phyloP scores from a whole-genome alignment of 352 stramenopile species.

The Peronospora tabacina region DNA sequence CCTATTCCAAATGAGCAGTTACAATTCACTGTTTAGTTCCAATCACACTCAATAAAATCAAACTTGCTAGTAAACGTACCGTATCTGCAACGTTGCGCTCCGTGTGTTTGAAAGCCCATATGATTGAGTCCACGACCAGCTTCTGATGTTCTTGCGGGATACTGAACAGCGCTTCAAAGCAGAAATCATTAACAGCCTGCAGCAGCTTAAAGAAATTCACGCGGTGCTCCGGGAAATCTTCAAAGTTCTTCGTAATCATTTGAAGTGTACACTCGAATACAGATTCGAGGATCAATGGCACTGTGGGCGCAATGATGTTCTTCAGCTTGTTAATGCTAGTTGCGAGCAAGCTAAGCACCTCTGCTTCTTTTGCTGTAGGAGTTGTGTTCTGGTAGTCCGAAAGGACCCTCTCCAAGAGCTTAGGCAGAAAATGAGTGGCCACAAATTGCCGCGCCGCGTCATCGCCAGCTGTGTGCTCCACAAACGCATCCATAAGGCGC shows the following conservation, averaged over 20 bases:
- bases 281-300: slow-evolving; percentile 94
- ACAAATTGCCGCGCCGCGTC: slow-evolving; percentile 77
- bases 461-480: slow-evolving; percentile 78
- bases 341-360: slow-evolving; percentile 93
- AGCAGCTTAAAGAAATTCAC: slow-evolving; percentile 99
- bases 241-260: slow-evolving; percentile 99
- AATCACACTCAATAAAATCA: background rate
- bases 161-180: slow-evolving; percentile 95
- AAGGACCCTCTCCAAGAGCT: slow-evolving; percentile 94
- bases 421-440: slow-evolving; percentile 92
- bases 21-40: too few relatives aligned
- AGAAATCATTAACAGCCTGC: slow-evolving; percentile 91
- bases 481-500: slow-evolving; percentile 93
- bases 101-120: slow-evolving; percentile 99
- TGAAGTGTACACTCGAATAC: slow-evolving; percentile 98
- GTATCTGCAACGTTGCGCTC: slow-evolving; percentile 98
- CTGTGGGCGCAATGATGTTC: slow-evolving; percentile 64
- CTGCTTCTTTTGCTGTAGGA: slow-evolving; percentile 70
- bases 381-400: slow-evolving; percentile 91
- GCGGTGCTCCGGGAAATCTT: slow-evolving; percentile 98
- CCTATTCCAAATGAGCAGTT: slow-evolving; percentile 31
- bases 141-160: slow-evolving; percentile 97
- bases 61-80: slow-evolving; percentile 28
- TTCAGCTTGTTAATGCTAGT: slow-evolving; percentile 97
- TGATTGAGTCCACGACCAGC: slow-evolving; percentile 97